Conservation (phyloP, 2,329 filamentous ascomycete species). For the Calonectria fujianensis region DNA sequence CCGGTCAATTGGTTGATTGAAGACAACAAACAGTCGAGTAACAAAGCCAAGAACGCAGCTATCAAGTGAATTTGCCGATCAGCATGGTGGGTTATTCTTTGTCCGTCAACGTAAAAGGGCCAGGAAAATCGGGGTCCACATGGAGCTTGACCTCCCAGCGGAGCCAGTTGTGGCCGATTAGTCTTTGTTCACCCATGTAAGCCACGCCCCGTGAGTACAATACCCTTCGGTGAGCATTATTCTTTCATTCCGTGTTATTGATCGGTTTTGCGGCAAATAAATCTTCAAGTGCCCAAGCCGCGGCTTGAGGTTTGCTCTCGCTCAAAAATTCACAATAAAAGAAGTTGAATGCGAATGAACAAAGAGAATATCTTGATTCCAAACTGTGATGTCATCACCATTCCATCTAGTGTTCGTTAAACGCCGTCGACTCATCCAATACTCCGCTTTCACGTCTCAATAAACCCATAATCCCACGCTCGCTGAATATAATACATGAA, state of each 20-base stretch:
- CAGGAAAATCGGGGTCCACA: background rate
- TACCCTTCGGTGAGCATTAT: background rate
- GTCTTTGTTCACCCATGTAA: background rate
- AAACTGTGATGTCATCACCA: constrained; percentile 19
- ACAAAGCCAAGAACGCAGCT: background rate
- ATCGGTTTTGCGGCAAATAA: background rate
- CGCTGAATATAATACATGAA: constrained; percentile 21
- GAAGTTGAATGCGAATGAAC: background rate
- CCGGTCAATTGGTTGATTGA: background rate
- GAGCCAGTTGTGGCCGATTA: constrained; percentile 1
- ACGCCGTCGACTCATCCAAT: constrained; percentile 5
- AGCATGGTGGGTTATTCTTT: background rate
- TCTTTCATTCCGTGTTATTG: background rate
- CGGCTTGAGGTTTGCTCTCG: background rate
- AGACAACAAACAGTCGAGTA: background rate
- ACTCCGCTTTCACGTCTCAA: constrained; percentile 12
- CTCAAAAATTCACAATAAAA: background rate
- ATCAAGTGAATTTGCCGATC: background rate
- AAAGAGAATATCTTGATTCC: constrained; percentile 3
- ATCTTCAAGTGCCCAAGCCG: background rate
- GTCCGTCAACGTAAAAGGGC: background rate
- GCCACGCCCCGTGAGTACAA: background rate
- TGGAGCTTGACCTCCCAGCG: background rate
- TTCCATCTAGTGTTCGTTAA: constrained; percentile 15
- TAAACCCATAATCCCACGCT: constrained; percentile 17